Base-by-base conservation (phyloP, 495 filamentous ascomycete genomes). In the Aspergillus cavernicola region DNA sequence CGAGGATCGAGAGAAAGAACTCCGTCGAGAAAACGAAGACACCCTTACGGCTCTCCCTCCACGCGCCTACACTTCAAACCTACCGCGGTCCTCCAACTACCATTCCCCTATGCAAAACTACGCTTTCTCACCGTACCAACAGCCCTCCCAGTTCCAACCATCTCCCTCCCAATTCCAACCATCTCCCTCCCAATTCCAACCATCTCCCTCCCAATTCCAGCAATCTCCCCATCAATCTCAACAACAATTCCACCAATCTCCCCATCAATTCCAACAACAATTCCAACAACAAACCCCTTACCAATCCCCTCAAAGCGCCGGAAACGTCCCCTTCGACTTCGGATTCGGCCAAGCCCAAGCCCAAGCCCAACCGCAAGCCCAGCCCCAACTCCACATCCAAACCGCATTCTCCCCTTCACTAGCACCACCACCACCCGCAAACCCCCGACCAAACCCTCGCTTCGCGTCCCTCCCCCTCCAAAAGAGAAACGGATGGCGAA, bases 21-120 rank as follows among this genome's bases (percentile, higher is more conserved):
- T 96, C 12, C 83, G 88, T 42, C 78, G 80, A n/a, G 90, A 95
- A 66, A 87, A 93, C 61, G 85, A 93, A 71, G 90, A 95, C 62
- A 80, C 81, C 41, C 85, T 96, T 58, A 85, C 88, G 24, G 85
- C 87, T 18, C 80, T 96, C n/a, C 90, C 90, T 26, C 65, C 75
- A 8, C 64, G 42, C 52, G 53, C 42, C 52, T 58, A 53, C 58
- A 68, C 37, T 37, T 53, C 47, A 53, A 56, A 41, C 53, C 56
- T 29, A 45, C 52, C 31, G 10, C 41, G 23, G 12, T 16, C 41
- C 12, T 38, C 55, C 26, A 44, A 36, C 26, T 42, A 39, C 40
- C 45, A 50, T 19, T 36, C 52, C 13, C 33, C 52, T 5, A 15
- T 44, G 5, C 22, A 53, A 12, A 45, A 35, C 50, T 18, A 35